A percentile compares a stretch with the other conserved stretches of the same genome.
Evolutionary conservation across 768 basidiomycete species (phyloP).

Genomic region (Boletus fagicola): DNA sequence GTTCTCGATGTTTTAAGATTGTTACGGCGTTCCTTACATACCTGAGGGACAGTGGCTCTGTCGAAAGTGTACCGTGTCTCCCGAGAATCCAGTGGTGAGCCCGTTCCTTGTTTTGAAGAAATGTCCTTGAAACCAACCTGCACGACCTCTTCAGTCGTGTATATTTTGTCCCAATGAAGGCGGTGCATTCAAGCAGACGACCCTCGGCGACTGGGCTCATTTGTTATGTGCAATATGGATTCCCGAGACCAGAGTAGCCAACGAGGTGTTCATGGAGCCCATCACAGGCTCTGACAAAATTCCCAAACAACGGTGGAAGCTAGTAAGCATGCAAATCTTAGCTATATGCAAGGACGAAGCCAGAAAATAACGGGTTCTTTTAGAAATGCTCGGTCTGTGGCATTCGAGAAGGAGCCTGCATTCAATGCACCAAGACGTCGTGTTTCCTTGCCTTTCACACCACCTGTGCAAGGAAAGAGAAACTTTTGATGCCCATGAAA

Average conservation of each 20-base stretch:
- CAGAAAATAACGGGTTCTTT: slow-evolving; percentile 9
- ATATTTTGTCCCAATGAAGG: slow-evolving; percentile 96
- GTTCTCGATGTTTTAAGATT: slow-evolving; percentile 56
- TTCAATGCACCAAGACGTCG: slow-evolving; percentile 87
- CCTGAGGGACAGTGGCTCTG: slow-evolving; percentile 99
- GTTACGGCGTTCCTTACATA: slow-evolving; percentile 98
- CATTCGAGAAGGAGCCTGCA: slow-evolving; percentile 76
- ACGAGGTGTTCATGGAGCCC: slow-evolving; percentile 98
- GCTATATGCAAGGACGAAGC: not conserved
- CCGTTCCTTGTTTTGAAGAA: not conserved
- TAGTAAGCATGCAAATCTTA: slow-evolving; percentile 52
- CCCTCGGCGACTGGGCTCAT: slow-evolving; percentile 91
- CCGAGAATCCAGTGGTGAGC: slow-evolving; percentile 91
- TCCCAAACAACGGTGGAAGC: slow-evolving; percentile 88
- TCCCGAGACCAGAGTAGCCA: slow-evolving; percentile 88
- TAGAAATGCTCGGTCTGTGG: slow-evolving; percentile 67
- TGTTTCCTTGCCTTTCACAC: slow-evolving; percentile 95
- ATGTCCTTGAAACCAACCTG: not conserved
- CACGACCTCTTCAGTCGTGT: slow-evolving; percentile 61
- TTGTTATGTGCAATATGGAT: slow-evolving; percentile 97
- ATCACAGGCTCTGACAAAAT: slow-evolving; percentile 87
- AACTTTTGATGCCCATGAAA: slow-evolving; percentile 85
- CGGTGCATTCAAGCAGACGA: slow-evolving; percentile 97
- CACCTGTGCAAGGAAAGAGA: slow-evolving; percentile 88
- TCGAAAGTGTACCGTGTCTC: slow-evolving; percentile 96